A percentile compares a stretch with the other conserved stretches of the same genome.
phyloP scores from a whole-genome alignment of 1,284 basidiomycete species.

The Irpex sp. region DNA sequence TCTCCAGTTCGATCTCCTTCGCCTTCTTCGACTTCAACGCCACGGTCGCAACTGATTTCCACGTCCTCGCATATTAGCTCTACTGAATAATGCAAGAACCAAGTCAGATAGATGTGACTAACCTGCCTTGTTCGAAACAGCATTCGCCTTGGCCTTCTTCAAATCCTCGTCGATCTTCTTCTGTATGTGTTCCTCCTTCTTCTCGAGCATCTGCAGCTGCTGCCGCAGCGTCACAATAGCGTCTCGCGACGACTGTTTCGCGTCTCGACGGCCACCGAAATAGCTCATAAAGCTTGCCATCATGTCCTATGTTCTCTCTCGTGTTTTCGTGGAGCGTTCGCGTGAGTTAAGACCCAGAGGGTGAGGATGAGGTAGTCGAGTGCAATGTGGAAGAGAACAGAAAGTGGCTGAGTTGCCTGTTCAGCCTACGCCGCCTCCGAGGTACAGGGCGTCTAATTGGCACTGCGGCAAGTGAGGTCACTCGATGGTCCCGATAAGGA shows the following conservation, averaged over 20 bases:
- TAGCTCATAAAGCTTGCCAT: conserved; percentile 89
- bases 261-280: conserved; percentile 73
- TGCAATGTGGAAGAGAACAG: conserved; percentile 4
- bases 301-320: conserved; percentile 31
- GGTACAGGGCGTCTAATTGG: conserved; percentile 8
- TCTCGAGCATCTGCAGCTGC: conserved; percentile 94
- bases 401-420: conserved; percentile 8
- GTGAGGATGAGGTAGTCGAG: conserved; percentile 4
- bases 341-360: conserved; percentile 1
- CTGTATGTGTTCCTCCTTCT: conserved; percentile 97
- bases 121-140: conserved; percentile 93
- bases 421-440: background rate
- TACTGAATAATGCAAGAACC: background rate
- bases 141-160: conserved; percentile 90
- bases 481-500: conserved; percentile 29
- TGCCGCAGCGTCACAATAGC: conserved; percentile 85
- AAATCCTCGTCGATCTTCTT: conserved; percentile 97
- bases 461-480: conserved; percentile 16
- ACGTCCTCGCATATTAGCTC: conserved; percentile 1
- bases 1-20: conserved; percentile 85
- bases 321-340: background rate
- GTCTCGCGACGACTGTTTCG: conserved; percentile 76
- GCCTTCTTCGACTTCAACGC: conserved; percentile 96
- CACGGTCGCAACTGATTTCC: conserved; percentile 67
- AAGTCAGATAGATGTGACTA: conserved; percentile 29